Evolutionary conservation across 2,329 filamentous ascomycete species (phyloP), one percentile per base, ranked within the genome.

Genomic region (Penicillium sp.): DNA sequence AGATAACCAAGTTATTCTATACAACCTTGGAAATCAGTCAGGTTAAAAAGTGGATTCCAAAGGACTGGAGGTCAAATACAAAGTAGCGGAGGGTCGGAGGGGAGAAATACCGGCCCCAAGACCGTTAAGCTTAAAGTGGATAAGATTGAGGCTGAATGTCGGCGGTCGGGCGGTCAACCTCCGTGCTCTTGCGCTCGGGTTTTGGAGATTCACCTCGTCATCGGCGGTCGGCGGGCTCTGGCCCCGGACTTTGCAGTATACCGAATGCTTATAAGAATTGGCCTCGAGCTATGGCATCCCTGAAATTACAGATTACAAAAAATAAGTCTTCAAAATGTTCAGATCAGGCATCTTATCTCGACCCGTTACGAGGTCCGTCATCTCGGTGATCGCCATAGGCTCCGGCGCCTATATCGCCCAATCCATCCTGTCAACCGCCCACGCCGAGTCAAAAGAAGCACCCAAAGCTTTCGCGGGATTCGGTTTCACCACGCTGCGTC

Each of bases 401-500:
- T 14, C 55, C n/a, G 55, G 55, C 3, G 47, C 43, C 9, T 57
- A 55, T 22, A 45, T 13, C 18, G 22, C 18, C 16, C 38, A 32
- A 27, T 48, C 54, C 3, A 18, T 56, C 6, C 32, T 46, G 11
- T 39, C 36, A 38, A 57, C 54, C 1, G 49, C 46, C 27, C 24
- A 48, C 21, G 54, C 57, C 18, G 55, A 59, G 43, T 52, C 57
- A 22, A 47, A 47, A 11, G 50, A 55, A 24, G 16, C 55, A 2
- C 54, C 40, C 5, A 55, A 46, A 27, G 36, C 49, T 1, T 60
- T 56, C 34, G 40, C 40, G 5, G 55, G 54, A 9, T 43, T 49
- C 5, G 67, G 68, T 3, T 79, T 83, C 61, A 70, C 78, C 3
- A 78, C 75, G 3, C 69, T 86, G 8, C 73, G 73, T 21, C 71